These are phyloP conservation scores for Eucalyptus rudis DNA, from an alignment of 345 rosid species.

Conservation along the genomic window DNA sequence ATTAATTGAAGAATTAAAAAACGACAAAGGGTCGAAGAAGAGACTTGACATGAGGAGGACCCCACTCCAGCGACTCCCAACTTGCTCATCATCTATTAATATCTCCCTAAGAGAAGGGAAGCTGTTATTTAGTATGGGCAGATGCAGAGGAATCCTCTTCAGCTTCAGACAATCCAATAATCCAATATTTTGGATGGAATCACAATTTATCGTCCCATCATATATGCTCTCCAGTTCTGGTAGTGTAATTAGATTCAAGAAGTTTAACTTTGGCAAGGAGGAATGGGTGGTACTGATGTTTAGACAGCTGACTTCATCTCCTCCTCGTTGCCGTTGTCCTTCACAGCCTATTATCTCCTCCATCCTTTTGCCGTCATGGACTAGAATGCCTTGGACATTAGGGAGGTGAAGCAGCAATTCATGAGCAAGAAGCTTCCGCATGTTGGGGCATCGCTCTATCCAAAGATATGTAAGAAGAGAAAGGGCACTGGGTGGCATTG, in stretches of 20 bases:
- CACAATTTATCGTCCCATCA: background rate
- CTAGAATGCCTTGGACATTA: too few species aligned
- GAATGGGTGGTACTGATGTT: background rate
- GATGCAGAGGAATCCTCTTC: background rate
- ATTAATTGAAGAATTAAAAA: too few species aligned
- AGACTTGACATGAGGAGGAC: background rate
- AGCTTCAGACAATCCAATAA: background rate
- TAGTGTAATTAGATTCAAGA: background rate
- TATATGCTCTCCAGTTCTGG: background rate
- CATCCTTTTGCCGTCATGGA: too few species aligned
- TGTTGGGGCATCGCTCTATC: background rate
- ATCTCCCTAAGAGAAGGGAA: background rate
- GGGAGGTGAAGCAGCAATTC: too few species aligned
- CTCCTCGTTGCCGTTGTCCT: too few species aligned
- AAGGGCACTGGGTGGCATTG: background rate
- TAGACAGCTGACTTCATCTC: background rate
- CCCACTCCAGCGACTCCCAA: background rate
- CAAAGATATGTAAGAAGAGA: background rate
- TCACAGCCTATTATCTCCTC: background rate
- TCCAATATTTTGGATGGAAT: background rate
- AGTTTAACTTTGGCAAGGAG: background rate
- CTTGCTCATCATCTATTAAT: background rate
- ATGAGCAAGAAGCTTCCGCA: background rate
- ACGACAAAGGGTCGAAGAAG: background rate
- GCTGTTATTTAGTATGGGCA: background rate